Conservation (phyloP, 768 basidiomycete genomes). For the Mycena galericulata region DNA sequence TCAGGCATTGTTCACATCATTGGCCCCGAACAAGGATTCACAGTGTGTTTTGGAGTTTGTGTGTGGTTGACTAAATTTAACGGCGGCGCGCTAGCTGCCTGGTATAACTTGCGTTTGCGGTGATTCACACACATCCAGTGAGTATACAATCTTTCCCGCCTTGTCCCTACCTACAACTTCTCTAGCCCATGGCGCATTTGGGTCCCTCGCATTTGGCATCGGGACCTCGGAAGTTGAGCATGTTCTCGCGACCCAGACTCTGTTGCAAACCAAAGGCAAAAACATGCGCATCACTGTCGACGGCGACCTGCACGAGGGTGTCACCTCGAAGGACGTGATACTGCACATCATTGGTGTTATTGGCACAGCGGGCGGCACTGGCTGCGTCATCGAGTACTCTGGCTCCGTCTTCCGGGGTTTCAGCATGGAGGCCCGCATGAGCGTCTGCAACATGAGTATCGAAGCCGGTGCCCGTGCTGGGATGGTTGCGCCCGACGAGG, state of each 20-base stretch:
- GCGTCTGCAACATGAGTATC: constrained; percentile 95
- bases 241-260: constrained; percentile 91
- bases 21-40: constrained; percentile 95
- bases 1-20: constrained; percentile 89
- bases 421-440: constrained; percentile 93
- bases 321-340: constrained; percentile 91
- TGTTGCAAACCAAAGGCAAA: constrained; percentile 88
- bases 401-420: constrained; percentile 89
- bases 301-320: constrained; percentile 82
- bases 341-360: constrained; percentile 91
- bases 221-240: constrained; percentile 96
- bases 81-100: constrained; percentile 60
- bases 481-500: constrained; percentile 92
- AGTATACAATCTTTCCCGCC: constrained; percentile 41
- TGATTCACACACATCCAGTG: constrained; percentile 94
- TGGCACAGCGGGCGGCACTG: constrained; percentile 94
- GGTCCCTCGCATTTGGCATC: constrained; percentile 93
- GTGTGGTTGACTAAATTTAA: constrained; percentile 8
- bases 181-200: constrained; percentile 95
- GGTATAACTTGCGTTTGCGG: constrained; percentile 90
- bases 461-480: constrained; percentile 94
- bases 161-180: constrained; percentile 2
- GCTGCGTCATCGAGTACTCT: constrained; percentile 91
- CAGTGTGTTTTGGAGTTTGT: constrained; percentile 54
- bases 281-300: constrained; percentile 95